These are phyloP conservation scores for Eucalyptus curtisii DNA, from an alignment of 345 rosid genomes.

Conservation along the genomic window DNA sequence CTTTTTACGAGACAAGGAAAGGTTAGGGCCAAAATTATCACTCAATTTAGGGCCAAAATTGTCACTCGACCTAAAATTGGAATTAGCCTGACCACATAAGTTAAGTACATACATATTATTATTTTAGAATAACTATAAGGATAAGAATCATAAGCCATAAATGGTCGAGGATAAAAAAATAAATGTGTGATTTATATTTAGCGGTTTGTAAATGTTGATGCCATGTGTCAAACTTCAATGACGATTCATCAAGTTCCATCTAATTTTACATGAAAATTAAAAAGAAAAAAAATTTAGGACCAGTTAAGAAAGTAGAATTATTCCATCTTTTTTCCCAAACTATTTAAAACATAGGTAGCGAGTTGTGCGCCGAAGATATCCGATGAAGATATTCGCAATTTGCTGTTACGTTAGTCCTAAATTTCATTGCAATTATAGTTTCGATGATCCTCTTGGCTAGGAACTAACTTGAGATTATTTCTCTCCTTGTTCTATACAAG, in stretches of 20 bases:
- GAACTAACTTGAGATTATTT: neutral
- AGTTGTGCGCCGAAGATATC: rapidly evolving
- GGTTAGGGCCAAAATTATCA: too few species aligned
- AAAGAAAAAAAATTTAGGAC: neutral
- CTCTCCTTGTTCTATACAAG: neutral
- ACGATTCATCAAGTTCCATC: neutral
- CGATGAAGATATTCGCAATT: neutral
- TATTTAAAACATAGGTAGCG: neutral
- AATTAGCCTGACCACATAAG: rapidly evolving
- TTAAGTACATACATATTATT: neutral
- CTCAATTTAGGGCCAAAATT: too few species aligned
- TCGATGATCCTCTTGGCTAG: neutral
- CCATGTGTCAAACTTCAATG: neutral
- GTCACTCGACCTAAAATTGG: too few species aligned
- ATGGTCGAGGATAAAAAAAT: neutral
- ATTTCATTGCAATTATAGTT: too few species aligned
- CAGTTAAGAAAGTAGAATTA: neutral
- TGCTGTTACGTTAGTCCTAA: neutral
- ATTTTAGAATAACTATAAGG: neutral
- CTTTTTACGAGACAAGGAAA: too few species aligned
- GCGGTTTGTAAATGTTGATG: neutral
- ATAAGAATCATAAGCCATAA: neutral
- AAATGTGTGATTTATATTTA: neutral
- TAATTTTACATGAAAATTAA: neutral
- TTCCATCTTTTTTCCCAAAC: neutral